Evolutionary conservation across 164 flowering plant genomes (phyloP), one percentile per base, ranked within the genome.

Genomic region (Macadamia tetraphylla): DNA sequence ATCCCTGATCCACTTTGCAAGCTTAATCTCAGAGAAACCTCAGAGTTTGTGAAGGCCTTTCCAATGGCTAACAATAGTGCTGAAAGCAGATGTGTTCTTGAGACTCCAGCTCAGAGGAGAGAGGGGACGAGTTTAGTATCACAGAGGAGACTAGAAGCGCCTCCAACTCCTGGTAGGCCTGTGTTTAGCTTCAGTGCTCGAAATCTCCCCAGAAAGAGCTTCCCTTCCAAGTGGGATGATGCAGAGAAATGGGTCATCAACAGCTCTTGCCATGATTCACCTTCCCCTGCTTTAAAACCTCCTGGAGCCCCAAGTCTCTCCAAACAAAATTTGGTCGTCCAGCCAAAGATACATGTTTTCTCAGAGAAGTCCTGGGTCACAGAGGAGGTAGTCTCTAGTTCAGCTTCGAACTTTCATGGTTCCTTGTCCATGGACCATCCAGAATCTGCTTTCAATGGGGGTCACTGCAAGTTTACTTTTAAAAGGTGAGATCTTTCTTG

Each of bases 161-260:
- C 97, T 64, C 64, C 85, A 6, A 89, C 97, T 10, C 97, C 98
- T 53, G 97, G 97, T 4, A 83, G 98, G 66, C 92, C 96, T 60
- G 79, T 88, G 44, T 91, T 91, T 75, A 78, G 87, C 76, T 91
- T 91, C 80, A 87, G 86, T 67, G 76, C 58, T 66, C 84, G 83
- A 0, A 83, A 77, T 70, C 70, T 75, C 58, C 65, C 87, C 4
- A 86, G 87, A 69, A 91, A 86, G 72, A 75, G 72, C 56, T 79
- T 87, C 52, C 96, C 98, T 75, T 94, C 98, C 6, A 94, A 94
- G 69, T 94, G 97, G 98, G 97, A 90, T 71, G 91, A 94, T 78
- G 98, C 98, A 31, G 90, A 90, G 75, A 94, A 91, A 77, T 94
- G 98, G 98, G 81, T 94, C 31, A 78, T 81, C 8, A 81, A 80